A percentile compares a stretch with the other conserved stretches of the same genome.
These are phyloP conservation scores for Brasenia schreberi DNA, from an alignment of 164 flowering plant species.

Conservation along the genomic window DNA sequence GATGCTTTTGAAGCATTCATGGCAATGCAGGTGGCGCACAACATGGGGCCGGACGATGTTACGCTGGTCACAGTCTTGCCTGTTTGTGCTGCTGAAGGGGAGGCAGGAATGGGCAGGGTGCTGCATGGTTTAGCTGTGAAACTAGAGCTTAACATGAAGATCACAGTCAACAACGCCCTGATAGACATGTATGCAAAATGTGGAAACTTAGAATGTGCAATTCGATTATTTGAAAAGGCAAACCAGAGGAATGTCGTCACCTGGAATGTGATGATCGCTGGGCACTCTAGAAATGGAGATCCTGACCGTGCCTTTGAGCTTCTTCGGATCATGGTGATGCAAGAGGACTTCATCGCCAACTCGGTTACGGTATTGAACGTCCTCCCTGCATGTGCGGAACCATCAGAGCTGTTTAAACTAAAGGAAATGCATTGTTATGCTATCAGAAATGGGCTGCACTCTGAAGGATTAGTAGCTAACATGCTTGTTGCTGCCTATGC, in stretches of 20 bases:
- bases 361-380: slow-evolving; percentile 45
- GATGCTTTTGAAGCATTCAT: slow-evolving; percentile 21
- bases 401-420: slow-evolving; percentile 22
- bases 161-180: slow-evolving; percentile 41
- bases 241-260: slow-evolving; percentile 37
- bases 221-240: slow-evolving; percentile 22
- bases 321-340: slow-evolving; percentile 32
- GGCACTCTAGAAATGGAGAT: slow-evolving; percentile 32
- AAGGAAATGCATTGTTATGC: slow-evolving; percentile 66
- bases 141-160: slow-evolving; percentile 25
- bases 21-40: slow-evolving; percentile 20
- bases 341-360: slow-evolving; percentile 18
- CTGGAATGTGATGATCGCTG: slow-evolving; percentile 61
- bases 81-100: slow-evolving; percentile 34
- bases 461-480: slow-evolving; percentile 40
- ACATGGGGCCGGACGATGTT: slow-evolving; percentile 36
- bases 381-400: slow-evolving; percentile 30
- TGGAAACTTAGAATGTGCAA: slow-evolving; percentile 27
- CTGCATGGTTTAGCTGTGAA: slow-evolving; percentile 51
- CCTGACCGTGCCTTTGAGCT: slow-evolving; percentile 22
- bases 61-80: slow-evolving; percentile 47
- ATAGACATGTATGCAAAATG: slow-evolving; percentile 58
- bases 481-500: slow-evolving; percentile 56
- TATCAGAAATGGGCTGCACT: slow-evolving; percentile 29
- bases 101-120: slow-evolving; percentile 31